Conservation (phyloP, 345 rosid genomes). For the Ailanthus altissimus region DNA sequence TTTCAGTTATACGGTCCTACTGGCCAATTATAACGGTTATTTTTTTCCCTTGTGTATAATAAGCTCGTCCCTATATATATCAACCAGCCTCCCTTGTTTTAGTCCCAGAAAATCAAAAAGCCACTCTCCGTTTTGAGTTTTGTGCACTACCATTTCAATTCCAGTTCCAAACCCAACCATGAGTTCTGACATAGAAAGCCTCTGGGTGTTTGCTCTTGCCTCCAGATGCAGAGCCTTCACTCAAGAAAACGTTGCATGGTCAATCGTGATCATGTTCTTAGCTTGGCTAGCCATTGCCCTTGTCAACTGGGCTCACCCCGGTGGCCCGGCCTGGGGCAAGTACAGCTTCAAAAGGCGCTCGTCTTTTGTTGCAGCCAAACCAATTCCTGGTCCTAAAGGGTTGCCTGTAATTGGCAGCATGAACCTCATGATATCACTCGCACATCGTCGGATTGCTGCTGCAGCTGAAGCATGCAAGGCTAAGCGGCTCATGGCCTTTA, state of each 20-base stretch:
- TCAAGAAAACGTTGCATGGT: conserved; percentile 39
- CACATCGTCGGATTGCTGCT: conserved; percentile 59
- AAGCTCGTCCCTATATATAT: conserved; percentile 36
- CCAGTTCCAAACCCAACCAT: conserved; percentile 22
- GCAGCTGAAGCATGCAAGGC: conserved; percentile 45
- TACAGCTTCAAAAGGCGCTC: conserved; percentile 25
- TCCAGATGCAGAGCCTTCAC: conserved; percentile 57
- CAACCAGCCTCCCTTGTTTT: conserved; percentile 24
- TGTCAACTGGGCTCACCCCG: conserved; percentile 59
- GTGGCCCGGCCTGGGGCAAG: conserved; percentile 85
- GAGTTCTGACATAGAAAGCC: conserved; percentile 49
- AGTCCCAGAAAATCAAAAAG: conserved; percentile 35
- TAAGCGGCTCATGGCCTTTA: conserved; percentile 67
- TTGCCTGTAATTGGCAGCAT: conserved; percentile 68
- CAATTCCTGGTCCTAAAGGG: conserved; percentile 77
- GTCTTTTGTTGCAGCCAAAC: conserved; percentile 7
- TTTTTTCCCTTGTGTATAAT: background rate
- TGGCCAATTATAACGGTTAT: conserved; percentile 13
- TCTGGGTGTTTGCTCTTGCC: conserved; percentile 51
- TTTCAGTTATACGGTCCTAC: conserved; percentile 23
- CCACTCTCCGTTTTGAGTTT: conserved; percentile 25
- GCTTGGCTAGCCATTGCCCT: conserved; percentile 43
- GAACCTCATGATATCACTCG: conserved; percentile 56
- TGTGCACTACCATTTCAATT: background rate
- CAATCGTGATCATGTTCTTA: conserved; percentile 37